These are phyloP conservation scores for Boletellus ananas DNA, from an alignment of 768 basidiomycete species.

Conservation along the genomic window DNA sequence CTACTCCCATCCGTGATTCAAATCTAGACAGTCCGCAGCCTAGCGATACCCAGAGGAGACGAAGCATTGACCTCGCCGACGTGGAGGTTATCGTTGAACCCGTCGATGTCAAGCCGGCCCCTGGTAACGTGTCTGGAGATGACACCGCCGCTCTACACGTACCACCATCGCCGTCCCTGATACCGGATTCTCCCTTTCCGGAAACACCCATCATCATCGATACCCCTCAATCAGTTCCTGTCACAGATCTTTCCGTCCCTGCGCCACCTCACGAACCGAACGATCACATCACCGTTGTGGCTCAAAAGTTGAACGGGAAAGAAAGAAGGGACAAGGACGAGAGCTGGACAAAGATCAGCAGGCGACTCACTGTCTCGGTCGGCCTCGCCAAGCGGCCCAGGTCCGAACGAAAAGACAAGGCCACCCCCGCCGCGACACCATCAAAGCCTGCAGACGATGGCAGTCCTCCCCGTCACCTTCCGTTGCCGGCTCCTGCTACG, in stretches of 20 bases:
- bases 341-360: constrained; percentile 61
- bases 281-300: constrained; percentile 36
- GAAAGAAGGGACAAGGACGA: constrained; percentile 40
- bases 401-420: constrained; percentile 38
- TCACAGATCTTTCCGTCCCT: constrained; percentile 2
- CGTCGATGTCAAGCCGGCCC: neutral
- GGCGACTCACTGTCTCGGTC: constrained; percentile 59
- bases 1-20: constrained; percentile 32
- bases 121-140: neutral
- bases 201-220: constrained; percentile 13
- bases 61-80: constrained; percentile 31
- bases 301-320: constrained; percentile 34
- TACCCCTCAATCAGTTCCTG: constrained; percentile 3
- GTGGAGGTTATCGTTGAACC: constrained; percentile 31
- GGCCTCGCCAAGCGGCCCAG: constrained; percentile 36
- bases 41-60: constrained; percentile 26
- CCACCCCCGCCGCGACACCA: constrained; percentile 11
- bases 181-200: constrained; percentile 10
- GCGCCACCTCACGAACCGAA: constrained; percentile 16
- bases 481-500: constrained; percentile 6
- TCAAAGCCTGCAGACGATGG: constrained; percentile 29
- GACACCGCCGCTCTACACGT: neutral
- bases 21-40: constrained; percentile 30
- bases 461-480: constrained; percentile 1
- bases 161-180: neutral